phyloP scores from a whole-genome alignment of 805 yeast genomes.

The Lachancea sp. region DNA sequence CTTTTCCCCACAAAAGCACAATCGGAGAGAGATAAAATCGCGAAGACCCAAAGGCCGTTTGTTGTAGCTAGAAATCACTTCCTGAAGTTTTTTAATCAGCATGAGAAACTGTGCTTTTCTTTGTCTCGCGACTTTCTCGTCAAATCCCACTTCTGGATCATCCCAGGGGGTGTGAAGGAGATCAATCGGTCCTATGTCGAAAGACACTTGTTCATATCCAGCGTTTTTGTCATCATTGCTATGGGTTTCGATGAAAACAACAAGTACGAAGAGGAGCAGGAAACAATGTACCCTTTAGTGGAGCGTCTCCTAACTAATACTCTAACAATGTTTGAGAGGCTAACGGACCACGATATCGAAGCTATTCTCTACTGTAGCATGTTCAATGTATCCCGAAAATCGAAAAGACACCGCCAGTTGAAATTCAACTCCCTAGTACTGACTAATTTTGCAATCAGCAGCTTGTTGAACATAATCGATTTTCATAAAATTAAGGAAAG shows the following conservation, averaged over 20 bases:
- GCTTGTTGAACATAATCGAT: slow-evolving; percentile 42
- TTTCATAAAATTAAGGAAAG: slow-evolving; percentile 38
- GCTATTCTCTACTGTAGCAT: slow-evolving; percentile 50
- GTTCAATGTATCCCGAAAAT: slow-evolving; percentile 49
- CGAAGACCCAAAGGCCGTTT: slow-evolving; percentile 32
- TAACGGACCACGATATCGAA: slow-evolving; percentile 55
- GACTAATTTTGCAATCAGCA: slow-evolving; percentile 47
- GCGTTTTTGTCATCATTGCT: slow-evolving; percentile 47
- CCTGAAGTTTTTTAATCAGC: slow-evolving; percentile 39
- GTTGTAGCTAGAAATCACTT: slow-evolving; percentile 40
- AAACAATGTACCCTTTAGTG: slow-evolving; percentile 41
- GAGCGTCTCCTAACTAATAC: slow-evolving; percentile 45
- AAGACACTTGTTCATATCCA: slow-evolving; percentile 48
- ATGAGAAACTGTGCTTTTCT: slow-evolving; percentile 39
- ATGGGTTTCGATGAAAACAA: slow-evolving; percentile 52
- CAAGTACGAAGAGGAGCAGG: slow-evolving; percentile 43
- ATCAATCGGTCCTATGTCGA: slow-evolving; percentile 41
- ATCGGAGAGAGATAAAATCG: slow-evolving; percentile 25
- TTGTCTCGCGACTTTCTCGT: slow-evolving; percentile 44
- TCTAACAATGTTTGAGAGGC: slow-evolving; percentile 42
- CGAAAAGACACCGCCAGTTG: slow-evolving; percentile 40
- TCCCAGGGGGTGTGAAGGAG: slow-evolving; percentile 52
- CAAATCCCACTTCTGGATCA: slow-evolving; percentile 54
- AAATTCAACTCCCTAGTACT: slow-evolving; percentile 47
- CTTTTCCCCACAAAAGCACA: slow-evolving; percentile 33